Evolutionary conservation across 2,329 filamentous ascomycete species (phyloP).

Genomic region (Ascomycota sp.): DNA sequence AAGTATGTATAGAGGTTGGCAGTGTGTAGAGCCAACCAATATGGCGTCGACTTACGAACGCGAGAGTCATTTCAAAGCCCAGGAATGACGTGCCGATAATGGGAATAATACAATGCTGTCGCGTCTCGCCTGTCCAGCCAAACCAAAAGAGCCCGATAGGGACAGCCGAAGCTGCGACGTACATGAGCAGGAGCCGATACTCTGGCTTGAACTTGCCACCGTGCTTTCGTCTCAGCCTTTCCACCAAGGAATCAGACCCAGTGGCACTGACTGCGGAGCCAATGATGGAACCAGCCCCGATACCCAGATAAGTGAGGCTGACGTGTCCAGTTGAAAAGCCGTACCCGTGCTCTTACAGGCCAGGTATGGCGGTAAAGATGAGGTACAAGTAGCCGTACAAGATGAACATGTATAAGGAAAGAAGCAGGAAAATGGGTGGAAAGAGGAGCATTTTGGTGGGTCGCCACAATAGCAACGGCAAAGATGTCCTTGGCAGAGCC

Average conservation of each 20-base stretch:
- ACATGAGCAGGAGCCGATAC: slow-evolving; percentile 35
- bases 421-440: slow-evolving; percentile 45
- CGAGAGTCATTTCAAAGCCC: slow-evolving; percentile 36
- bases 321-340: slow-evolving; percentile 38
- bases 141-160: slow-evolving; percentile 46
- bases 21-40: no score
- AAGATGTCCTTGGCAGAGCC: slow-evolving; percentile 26
- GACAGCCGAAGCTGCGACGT: slow-evolving; percentile 36
- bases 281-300: slow-evolving; percentile 21
- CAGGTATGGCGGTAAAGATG: slow-evolving; percentile 32
- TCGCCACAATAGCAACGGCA: slow-evolving; percentile 31
- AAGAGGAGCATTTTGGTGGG: slow-evolving; percentile 45
- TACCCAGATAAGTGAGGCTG: slow-evolving; percentile 41
- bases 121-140: slow-evolving; percentile 38
- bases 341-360: slow-evolving; percentile 38
- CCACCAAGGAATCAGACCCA: slow-evolving; percentile 32
- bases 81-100: slow-evolving; percentile 23
- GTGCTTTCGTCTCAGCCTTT: slow-evolving; percentile 24
- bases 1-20: no score
- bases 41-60: slow-evolving; percentile 22
- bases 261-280: slow-evolving; percentile 38
- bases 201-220: slow-evolving; percentile 43
- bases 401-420: slow-evolving; percentile 43
- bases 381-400: slow-evolving; percentile 34
- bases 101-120: slow-evolving; percentile 36